phyloP scores from a whole-genome alignment of 2,329 filamentous ascomycete species.

The Fusarium sp. region DNA sequence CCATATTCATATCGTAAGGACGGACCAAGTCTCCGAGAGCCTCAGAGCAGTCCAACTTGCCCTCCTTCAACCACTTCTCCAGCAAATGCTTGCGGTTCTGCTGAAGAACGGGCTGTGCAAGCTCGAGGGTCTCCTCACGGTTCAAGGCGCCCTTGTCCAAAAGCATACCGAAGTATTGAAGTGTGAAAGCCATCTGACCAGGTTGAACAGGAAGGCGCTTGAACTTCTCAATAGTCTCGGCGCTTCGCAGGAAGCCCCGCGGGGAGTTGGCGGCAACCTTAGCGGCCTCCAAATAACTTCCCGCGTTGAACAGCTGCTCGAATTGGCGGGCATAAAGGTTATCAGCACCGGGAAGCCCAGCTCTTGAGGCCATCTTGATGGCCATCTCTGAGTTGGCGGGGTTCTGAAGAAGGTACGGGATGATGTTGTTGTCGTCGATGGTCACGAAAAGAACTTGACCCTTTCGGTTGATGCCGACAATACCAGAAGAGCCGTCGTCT shows the following conservation, averaged over 20 bases:
- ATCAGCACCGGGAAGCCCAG: slow-evolving; percentile 92
- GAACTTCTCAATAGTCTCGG: slow-evolving; percentile 95
- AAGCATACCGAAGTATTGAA: slow-evolving; percentile 98
- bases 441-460: slow-evolving; percentile 95
- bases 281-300: slow-evolving; percentile 87
- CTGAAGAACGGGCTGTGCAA: slow-evolving; percentile 89
- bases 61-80: slow-evolving; percentile 97
- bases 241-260: slow-evolving; percentile 91
- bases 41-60: slow-evolving; percentile 95
- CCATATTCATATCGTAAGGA: slow-evolving; percentile 86
- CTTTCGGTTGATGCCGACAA: slow-evolving; percentile 96
- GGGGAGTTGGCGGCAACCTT: slow-evolving; percentile 98
- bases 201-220: slow-evolving; percentile 84
- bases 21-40: slow-evolving; percentile 95
- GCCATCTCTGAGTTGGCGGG: slow-evolving; percentile 93
- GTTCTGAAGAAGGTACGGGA: slow-evolving; percentile 95
- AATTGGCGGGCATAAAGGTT: slow-evolving; percentile 93
- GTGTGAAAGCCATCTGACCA: slow-evolving; percentile 89
- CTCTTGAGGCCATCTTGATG: slow-evolving; percentile 94
- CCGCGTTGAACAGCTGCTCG: slow-evolving; percentile 82
- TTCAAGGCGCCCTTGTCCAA: slow-evolving; percentile 95
- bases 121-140: slow-evolving; percentile 90
- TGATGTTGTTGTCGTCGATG: slow-evolving; percentile 89
- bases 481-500: slow-evolving; percentile 85
- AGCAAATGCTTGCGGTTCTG: slow-evolving; percentile 96